Percentiles rank a stretch among this genome's conserved stretches.
Evolutionary conservation across 495 filamentous ascomycete genomes (phyloP).

Genomic region (Penicillium mononematosum): DNA sequence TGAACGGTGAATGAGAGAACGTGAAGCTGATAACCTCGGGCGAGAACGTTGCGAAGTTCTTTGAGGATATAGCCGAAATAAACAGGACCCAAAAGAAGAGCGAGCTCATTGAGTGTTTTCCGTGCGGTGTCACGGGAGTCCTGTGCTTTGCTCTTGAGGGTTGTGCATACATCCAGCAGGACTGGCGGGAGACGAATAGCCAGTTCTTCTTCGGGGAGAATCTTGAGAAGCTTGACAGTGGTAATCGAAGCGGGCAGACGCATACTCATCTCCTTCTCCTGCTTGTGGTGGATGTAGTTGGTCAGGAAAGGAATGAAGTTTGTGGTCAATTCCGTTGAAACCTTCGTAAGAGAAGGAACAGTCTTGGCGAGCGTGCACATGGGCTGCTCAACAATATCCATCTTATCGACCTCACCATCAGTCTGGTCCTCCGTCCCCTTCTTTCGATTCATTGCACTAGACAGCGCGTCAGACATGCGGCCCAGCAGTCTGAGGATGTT

Average conservation of each 20-base stretch:
- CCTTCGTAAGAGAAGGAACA: slow-evolving; percentile 66
- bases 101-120: slow-evolving; percentile 80
- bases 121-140: slow-evolving; percentile 88
- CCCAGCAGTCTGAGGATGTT: slow-evolving; percentile 79
- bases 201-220: slow-evolving; percentile 71
- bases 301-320: slow-evolving; percentile 74
- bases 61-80: slow-evolving; percentile 93
- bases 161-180: slow-evolving; percentile 87
- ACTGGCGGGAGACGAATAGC: slow-evolving; percentile 73
- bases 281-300: slow-evolving; percentile 86
- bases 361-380: slow-evolving; percentile 57
- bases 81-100: slow-evolving; percentile 70
- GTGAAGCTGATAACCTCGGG: slow-evolving; percentile 86
- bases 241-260: slow-evolving; percentile 86
- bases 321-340: slow-evolving; percentile 69
- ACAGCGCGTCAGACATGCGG: slow-evolving; percentile 72
- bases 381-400: slow-evolving; percentile 29
- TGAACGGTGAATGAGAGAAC: slow-evolving; percentile 94
- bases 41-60: slow-evolving; percentile 78
- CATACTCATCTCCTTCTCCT: slow-evolving; percentile 87
- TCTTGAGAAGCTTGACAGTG: slow-evolving; percentile 76
- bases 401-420: slow-evolving; percentile 33
- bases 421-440: slow-evolving; percentile 32
- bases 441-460: slow-evolving; percentile 48
- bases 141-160: slow-evolving; percentile 82